Base-by-base conservation (phyloP, 2,329 filamentous ascomycete genomes). In the Xylaria sp. region DNA sequence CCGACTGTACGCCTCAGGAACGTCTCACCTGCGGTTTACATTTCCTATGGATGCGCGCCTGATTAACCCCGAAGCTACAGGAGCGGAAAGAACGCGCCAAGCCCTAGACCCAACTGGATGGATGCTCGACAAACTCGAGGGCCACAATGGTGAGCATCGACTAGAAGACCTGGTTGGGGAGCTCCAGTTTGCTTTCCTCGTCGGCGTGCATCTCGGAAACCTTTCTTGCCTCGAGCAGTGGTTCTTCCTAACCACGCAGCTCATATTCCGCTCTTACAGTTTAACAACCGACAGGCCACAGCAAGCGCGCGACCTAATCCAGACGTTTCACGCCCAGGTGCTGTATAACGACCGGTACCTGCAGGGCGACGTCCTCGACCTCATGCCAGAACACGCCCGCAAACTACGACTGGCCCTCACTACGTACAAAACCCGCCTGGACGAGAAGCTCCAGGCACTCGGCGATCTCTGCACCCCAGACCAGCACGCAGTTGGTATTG, bases 181-280 rank as follows among this genome's bases (percentile, higher is more conserved):
- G 69, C 72, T 88, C 1, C 86, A 89, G 66, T 83, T 88, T 70
- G 80, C 81, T 41, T 89, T 83, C 67, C 68, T 88, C 4, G 82
- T 81, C 0, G 86, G 85, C 37, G 80, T 83, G 70, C 79, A 85
- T 56, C 79, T 88, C 1, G 81, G 83, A 40, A 89, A 87, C 70
- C 75, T 83, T 41, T 78, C 83, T 8, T 88, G 86, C 66, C 76
- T 87, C 43, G 84, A 87, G 63, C 85, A 89, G 63, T 89, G 86
- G 86, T 85, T 81, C 77, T 79, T 86, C 67, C 79, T 86, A 63
- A 72, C 82, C 3, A 77, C 83, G 38, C 80, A 77, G 48, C 70
- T 87, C 33, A 68, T 86, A 10, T 78, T 88, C 47, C 80, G 80
- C 25, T 80, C 84, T 1, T 80, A 81, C 68, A 65, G 68, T 9